phyloP scores from a whole-genome alignment of 2,329 filamentous ascomycete genomes.

The Madurella fahalii region DNA sequence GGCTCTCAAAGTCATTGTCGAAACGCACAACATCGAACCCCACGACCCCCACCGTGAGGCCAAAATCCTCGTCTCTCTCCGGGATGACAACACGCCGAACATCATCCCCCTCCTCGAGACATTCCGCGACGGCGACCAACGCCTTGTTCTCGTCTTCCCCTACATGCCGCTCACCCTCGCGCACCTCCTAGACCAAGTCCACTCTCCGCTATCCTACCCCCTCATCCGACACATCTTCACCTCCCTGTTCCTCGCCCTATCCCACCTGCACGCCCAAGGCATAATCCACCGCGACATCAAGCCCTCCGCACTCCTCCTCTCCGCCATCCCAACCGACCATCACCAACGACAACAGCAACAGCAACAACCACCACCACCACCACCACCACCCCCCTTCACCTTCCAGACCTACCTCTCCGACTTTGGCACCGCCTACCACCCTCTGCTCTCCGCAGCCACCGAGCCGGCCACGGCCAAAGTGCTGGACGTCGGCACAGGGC shows the following conservation, averaged over 20 bases:
- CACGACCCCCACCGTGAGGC: slow-evolving; percentile 80
- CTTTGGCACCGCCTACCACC: slow-evolving; percentile 88
- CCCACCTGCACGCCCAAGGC: slow-evolving; percentile 64
- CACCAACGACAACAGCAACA: slow-evolving; percentile 46
- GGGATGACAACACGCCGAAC: slow-evolving; percentile 16
- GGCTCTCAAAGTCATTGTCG: slow-evolving; percentile 83
- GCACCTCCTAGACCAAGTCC: slow-evolving; percentile 55
- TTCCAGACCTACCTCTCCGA: slow-evolving; percentile 62
- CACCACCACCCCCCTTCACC: slow-evolving; percentile 46
- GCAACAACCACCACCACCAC: slow-evolving; percentile 46
- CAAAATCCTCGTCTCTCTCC: slow-evolving; percentile 69
- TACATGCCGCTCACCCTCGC: slow-evolving; percentile 73
- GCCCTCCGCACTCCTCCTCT: slow-evolving; percentile 79
- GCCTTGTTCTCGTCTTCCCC: slow-evolving; percentile 78
- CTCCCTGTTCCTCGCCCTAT: slow-evolving; percentile 68
- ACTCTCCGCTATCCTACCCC: slow-evolving; percentile 32
- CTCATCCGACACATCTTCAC: slow-evolving; percentile 47
- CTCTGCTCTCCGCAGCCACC: slow-evolving; percentile 45
- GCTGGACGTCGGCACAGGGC: slow-evolving; percentile 87
- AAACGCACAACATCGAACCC: slow-evolving; percentile 67
- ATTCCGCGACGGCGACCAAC: slow-evolving; percentile 66
- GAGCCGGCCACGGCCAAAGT: slow-evolving; percentile 71
- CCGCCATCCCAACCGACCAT: slow-evolving; percentile 18
- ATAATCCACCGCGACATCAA: slow-evolving; percentile 95
- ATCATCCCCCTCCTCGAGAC: slow-evolving; percentile 65